phyloP scores from a whole-genome alignment of 2,329 filamentous ascomycete species.

The Dothideomycetes sp. region DNA sequence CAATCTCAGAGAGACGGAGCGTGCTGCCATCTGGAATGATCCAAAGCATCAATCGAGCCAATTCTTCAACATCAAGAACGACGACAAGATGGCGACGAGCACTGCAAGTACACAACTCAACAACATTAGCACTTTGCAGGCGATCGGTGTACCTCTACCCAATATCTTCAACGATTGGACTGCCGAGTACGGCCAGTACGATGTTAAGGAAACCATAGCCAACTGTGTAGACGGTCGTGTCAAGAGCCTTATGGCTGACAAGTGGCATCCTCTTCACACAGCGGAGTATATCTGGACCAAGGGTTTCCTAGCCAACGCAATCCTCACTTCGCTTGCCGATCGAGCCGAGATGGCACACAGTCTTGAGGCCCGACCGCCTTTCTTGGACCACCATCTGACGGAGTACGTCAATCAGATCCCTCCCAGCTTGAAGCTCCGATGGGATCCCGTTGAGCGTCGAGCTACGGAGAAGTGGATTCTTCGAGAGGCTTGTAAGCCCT shows the following conservation, averaged over 20 bases:
- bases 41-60: slow-evolving; percentile 19
- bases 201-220: slow-evolving; percentile 27
- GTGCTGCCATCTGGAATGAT: slow-evolving; percentile 15
- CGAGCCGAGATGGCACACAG: slow-evolving; percentile 37
- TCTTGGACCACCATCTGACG: slow-evolving; percentile 33
- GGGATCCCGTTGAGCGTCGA: slow-evolving; percentile 17
- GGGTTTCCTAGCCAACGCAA: slow-evolving; percentile 28
- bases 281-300: slow-evolving; percentile 32
- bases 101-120: slow-evolving; percentile 30
- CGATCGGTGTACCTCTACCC: slow-evolving; percentile 27
- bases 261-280: slow-evolving; percentile 35
- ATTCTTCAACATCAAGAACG: slow-evolving; percentile 22
- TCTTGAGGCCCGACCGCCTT: slow-evolving; percentile 34
- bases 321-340: slow-evolving; percentile 38
- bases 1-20: slow-evolving; percentile 22
- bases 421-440: slow-evolving; percentile 29
- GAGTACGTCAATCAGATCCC: slow-evolving; percentile 32
- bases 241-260: slow-evolving; percentile 22
- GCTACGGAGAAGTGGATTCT: slow-evolving; percentile 42
- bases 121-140: slow-evolving; percentile 28
- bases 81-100: slow-evolving; percentile 21
- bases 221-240: slow-evolving; percentile 24
- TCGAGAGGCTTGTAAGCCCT: slow-evolving; percentile 41
- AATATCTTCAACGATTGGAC: slow-evolving; percentile 31
- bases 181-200: slow-evolving; percentile 19